Evolutionary conservation across 73 alveolate species (phyloP).

Genomic region (Uronychia binucleata): DNA sequence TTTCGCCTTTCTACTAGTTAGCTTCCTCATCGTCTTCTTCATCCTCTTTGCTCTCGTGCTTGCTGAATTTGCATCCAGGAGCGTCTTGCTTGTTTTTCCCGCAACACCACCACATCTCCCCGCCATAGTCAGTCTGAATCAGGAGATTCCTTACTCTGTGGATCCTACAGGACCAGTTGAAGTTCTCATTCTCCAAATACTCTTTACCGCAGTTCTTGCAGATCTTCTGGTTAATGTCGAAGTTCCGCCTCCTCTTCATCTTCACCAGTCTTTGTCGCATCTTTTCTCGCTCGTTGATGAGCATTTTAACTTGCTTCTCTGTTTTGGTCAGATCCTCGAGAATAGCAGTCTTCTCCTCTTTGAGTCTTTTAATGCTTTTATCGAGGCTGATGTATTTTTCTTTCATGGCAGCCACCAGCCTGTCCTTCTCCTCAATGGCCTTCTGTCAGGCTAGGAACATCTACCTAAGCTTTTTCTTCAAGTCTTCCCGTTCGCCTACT

Average conservation of each 20-base stretch:
- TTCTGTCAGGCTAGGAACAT: no score
- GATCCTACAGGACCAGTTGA: constrained; percentile 69
- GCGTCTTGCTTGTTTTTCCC: constrained; percentile 53
- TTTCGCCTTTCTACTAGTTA: constrained; percentile 15
- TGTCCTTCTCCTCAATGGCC: constrained; percentile 44
- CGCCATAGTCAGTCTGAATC: constrained; percentile 35
- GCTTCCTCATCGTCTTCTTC: constrained; percentile 56
- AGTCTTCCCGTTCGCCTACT: no score
- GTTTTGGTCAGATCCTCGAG: constrained; percentile 31
- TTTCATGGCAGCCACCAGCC: constrained; percentile 20
- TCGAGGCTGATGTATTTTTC: constrained; percentile 27
- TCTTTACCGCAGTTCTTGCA: constrained; percentile 66
- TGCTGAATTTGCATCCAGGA: constrained; percentile 56
- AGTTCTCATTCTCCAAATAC: constrained; percentile 65
- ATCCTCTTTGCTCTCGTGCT: constrained; percentile 51
- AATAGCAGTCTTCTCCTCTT: neutral
- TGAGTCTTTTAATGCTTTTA: neutral
- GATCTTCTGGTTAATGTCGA: constrained; percentile 34
- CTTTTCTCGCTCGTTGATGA: constrained; percentile 45
- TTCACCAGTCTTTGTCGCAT: constrained; percentile 48
- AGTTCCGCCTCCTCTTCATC: constrained; percentile 23
- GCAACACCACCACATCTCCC: constrained; percentile 74
- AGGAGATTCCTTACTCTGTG: constrained; percentile 27
- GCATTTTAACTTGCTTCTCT: constrained; percentile 34
- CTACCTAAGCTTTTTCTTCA: no score